A percentile compares a stretch with the other conserved stretches of the same genome.
These are phyloP conservation scores for Ogataea ganodermae DNA, from an alignment of 805 yeast species.

Conservation along the genomic window DNA sequence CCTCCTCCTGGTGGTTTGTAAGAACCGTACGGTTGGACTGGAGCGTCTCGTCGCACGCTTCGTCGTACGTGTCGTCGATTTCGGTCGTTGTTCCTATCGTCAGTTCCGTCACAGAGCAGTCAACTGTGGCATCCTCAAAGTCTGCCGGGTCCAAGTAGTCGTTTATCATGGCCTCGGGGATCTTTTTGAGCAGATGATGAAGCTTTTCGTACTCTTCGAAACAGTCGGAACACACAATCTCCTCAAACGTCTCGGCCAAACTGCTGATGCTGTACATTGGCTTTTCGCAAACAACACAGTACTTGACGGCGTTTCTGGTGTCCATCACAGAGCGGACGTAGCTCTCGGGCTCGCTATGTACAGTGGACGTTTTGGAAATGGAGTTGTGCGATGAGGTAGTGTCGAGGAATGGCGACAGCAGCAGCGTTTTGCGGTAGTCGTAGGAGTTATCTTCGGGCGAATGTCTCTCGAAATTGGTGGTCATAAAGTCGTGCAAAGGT, in stretches of 20 bases:
- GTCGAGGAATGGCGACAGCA: slow-evolving; percentile 9
- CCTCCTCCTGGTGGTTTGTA: neutral
- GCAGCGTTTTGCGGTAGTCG: slow-evolving; percentile 12
- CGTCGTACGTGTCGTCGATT: neutral
- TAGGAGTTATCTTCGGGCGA: slow-evolving; percentile 1
- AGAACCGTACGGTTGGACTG: slow-evolving; percentile 4
- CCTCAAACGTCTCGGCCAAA: slow-evolving; percentile 38
- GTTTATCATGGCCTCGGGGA: slow-evolving; percentile 6
- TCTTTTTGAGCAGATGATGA: slow-evolving; percentile 15
- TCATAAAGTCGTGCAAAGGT: neutral
- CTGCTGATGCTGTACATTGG: slow-evolving; percentile 65
- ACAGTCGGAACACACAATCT: slow-evolving; percentile 65
- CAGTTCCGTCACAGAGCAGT: neutral
- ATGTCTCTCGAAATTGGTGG: neutral
- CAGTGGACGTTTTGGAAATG: slow-evolving; percentile 19
- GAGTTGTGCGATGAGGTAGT: slow-evolving; percentile 18
- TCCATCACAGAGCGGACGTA: slow-evolving; percentile 20
- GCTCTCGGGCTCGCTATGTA: slow-evolving; percentile 21
- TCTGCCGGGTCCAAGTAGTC: slow-evolving; percentile 3
- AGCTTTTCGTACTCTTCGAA: slow-evolving; percentile 43
- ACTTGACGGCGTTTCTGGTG: slow-evolving; percentile 38
- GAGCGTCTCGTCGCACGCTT: slow-evolving; percentile 6
- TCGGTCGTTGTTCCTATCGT: no score
- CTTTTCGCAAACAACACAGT: slow-evolving; percentile 70
- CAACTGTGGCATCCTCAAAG: neutral